A percentile compares a stretch with the other conserved stretches of the same genome.
These are phyloP conservation scores for Rhododendron vialii DNA, from an alignment of 148 eudicot species.

Conservation along the genomic window DNA sequence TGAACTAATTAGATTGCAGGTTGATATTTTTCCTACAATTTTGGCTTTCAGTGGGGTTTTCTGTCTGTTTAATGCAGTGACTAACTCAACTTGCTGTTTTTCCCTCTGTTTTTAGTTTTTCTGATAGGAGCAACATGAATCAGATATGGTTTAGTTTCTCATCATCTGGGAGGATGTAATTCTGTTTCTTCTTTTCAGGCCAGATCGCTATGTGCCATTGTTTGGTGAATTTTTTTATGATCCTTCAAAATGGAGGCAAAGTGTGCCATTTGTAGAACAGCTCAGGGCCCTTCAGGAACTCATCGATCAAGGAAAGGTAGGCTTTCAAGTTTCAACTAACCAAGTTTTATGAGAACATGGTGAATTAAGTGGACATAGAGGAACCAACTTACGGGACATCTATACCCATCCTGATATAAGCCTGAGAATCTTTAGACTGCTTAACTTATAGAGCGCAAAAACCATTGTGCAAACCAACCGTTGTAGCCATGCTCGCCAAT, in stretches of 20 bases:
- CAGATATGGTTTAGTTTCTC: not conserved
- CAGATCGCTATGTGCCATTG: slow-evolving; percentile 84
- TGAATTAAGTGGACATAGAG: not conserved
- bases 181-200: slow-evolving; percentile 45
- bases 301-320: slow-evolving; percentile 92
- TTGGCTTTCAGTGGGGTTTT: not conserved
- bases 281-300: slow-evolving; percentile 80
- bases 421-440: not conserved
- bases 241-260: slow-evolving; percentile 69
- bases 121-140: slow-evolving; percentile 4
- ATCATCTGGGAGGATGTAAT: not conserved
- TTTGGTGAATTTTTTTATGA: slow-evolving; percentile 86
- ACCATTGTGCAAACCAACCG: not conserved
- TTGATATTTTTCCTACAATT: not conserved
- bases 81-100: not conserved
- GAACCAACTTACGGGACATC: not conserved
- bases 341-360: not conserved
- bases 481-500: not conserved
- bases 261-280: slow-evolving; percentile 80
- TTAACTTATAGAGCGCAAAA: not conserved
- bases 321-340: not conserved
- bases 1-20: not conserved
- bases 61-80: not conserved
- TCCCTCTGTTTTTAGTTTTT: not conserved
- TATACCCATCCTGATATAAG: not conserved